These are phyloP conservation scores for Metschnikowia koreensis DNA, from an alignment of 805 yeast species.

Conservation along the genomic window DNA sequence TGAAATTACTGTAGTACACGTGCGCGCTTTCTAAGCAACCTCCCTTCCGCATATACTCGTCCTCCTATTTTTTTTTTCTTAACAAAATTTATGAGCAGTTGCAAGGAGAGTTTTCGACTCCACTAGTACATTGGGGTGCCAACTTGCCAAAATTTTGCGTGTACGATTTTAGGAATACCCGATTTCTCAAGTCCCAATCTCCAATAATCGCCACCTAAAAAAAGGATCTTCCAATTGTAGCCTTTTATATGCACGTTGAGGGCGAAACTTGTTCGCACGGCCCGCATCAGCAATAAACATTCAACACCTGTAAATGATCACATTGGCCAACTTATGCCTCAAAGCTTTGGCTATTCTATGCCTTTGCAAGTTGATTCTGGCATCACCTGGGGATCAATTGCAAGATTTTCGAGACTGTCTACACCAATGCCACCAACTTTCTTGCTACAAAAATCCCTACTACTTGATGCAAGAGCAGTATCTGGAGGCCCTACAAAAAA, in stretches of 20 bases:
- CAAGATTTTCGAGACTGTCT: constrained; percentile 56
- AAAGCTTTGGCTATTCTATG: neutral
- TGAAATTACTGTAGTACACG: no score
- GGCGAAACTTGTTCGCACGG: neutral
- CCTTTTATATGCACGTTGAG: neutral
- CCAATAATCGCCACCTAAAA: no score
- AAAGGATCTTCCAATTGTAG: no score
- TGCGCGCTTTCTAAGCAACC: no score
- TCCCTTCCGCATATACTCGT: no score
- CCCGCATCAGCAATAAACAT: neutral
- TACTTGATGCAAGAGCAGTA: constrained; percentile 25
- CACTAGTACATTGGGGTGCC: no score
- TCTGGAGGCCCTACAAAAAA: constrained; percentile 16
- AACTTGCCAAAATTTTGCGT: no score
- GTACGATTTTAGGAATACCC: no score
- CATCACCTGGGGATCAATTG: constrained; percentile 61
- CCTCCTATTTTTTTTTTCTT: no score
- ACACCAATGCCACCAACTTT: constrained; percentile 46
- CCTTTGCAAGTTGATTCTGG: neutral
- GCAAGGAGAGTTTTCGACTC: no score
- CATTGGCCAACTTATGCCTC: neutral
- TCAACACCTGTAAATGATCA: neutral
- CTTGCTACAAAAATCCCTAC: constrained; percentile 31
- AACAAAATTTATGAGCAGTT: no score
- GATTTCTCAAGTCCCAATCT: no score